Conservation (phyloP, 345 rosid species). For the Brassica incana region DNA sequence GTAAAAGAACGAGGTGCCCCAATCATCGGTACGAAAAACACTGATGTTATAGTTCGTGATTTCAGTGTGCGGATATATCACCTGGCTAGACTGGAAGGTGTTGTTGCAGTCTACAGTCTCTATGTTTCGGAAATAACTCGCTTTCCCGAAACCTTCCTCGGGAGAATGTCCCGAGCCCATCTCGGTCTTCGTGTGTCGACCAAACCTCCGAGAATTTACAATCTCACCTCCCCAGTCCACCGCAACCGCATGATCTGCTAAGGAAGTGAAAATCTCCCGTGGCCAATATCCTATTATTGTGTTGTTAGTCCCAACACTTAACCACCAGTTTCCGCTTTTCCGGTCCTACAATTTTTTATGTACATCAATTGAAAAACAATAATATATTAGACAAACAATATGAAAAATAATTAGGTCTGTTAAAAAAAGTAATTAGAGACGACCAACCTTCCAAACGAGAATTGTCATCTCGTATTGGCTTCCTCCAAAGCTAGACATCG, state of each 20-base stretch:
- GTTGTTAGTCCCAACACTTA: background rate
- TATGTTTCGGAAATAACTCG: conserved; percentile 1
- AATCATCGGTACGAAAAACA: background rate
- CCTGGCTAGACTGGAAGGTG: background rate
- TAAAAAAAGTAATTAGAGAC: background rate
- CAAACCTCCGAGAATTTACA: background rate
- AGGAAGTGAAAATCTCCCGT: background rate
- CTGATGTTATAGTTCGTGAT: background rate
- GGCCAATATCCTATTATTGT: background rate
- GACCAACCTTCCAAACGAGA: background rate
- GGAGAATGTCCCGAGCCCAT: conserved; percentile 5
- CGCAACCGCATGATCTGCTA: background rate
- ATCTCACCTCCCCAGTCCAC: background rate
- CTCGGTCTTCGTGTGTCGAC: background rate
- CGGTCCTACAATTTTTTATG: background rate
- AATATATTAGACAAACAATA: too few relatives aligned
- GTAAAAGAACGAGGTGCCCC: background rate
- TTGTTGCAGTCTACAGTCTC: background rate
- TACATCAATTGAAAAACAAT: background rate
- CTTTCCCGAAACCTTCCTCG: background rate
- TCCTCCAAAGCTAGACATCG: background rate
- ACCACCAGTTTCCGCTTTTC: background rate
- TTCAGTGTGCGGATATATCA: background rate
- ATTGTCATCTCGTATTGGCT: background rate
- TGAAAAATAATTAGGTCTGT: background rate